Base-by-base conservation (phyloP, 2,329 filamentous ascomycete species). In the Colletotrichum zoysiae region DNA sequence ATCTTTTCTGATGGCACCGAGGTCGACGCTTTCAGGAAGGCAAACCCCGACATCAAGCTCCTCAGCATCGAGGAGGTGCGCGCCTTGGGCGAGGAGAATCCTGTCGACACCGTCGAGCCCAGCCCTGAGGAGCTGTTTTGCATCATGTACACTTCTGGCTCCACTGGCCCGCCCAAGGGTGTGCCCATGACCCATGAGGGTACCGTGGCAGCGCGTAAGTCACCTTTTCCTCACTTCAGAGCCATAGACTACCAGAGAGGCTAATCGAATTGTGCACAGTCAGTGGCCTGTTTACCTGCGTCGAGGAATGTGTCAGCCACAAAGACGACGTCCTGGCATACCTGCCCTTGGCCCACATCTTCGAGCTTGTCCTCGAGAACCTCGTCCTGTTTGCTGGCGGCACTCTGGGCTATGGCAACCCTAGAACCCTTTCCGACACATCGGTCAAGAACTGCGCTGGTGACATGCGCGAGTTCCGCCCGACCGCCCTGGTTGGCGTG, bases 341-440 rank as follows among this genome's bases (percentile, higher is more conserved):
- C 82, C 89, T 99, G 18, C 96, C 96, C 1, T 91, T 97, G 65
- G 95, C 96, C 2, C 96, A 99, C 80, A 98, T 98, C 78, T 91
- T 99, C 77, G 96, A 99, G 82, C 96, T 97, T 82, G 93, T 95
- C 71, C 94, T 99, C 75, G 96, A 99, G 84, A 98, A 97, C 81
- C 86, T 95, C 9, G 94, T 93, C 70, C 83, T 99, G 73, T 96
- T 91, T 83, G 93, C 95, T 86, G 96, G 96, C 76, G 95, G 92
- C 76, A 95, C 93, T 42, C 91, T 99, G 85, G 96, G 96, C 70
- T 98, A 98, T 81, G 96, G 95, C 73, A 95, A 93, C 80, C 92
- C 95, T 23, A 91, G 94, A 77, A 98, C 96, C 0, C 87, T 99
- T 67, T 93, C 95, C 9, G 95, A 98, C 79, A 83, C 86, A 4